A percentile compares a stretch with the other conserved stretches of the same genome.
Conservation (phyloP, 2,329 filamentous ascomycete species). For the Ophiostoma sp. region DNA sequence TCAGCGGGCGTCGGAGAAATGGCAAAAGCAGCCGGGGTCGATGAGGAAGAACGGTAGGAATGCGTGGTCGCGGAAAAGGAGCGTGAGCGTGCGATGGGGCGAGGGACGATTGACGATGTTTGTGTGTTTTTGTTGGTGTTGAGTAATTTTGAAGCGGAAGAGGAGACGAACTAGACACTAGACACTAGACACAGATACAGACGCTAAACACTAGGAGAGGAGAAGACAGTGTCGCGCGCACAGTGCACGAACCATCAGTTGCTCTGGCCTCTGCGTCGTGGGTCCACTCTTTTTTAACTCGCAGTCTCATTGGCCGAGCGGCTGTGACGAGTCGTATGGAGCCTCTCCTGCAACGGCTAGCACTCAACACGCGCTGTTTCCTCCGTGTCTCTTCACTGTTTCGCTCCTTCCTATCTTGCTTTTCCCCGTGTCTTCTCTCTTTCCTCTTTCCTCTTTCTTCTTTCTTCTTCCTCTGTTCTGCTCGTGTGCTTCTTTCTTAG, state of each 20-base stretch:
- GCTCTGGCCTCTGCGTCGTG: neutral
- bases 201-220: neutral
- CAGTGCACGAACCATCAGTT: neutral
- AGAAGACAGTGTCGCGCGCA: neutral
- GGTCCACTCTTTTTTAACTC: neutral
- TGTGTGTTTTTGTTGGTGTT: constrained; percentile 6
- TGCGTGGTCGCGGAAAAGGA: constrained; percentile 16
- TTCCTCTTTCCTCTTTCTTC: too few relatives aligned
- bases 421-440: neutral
- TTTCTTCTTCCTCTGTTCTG: too few relatives aligned
- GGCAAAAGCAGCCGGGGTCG: constrained; percentile 12
- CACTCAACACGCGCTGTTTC: constrained; percentile 13
- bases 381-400: neutral
- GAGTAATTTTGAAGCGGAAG: constrained; percentile 11
- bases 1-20: constrained; percentile 19
- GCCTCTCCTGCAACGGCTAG: constrained; percentile 3
- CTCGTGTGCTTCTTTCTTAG: too few relatives aligned
- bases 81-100: constrained; percentile 7
- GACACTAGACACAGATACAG: too few relatives aligned
- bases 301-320: neutral
- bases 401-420: neutral
- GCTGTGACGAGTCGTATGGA: constrained; percentile 1
- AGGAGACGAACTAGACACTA: constrained; percentile 3
- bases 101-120: constrained; percentile 12
- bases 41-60: constrained; percentile 18